These are phyloP conservation scores for Jimgerdemannia lactiflua DNA, from an alignment of 192 early-diverging fungal species.

Conservation along the genomic window DNA sequence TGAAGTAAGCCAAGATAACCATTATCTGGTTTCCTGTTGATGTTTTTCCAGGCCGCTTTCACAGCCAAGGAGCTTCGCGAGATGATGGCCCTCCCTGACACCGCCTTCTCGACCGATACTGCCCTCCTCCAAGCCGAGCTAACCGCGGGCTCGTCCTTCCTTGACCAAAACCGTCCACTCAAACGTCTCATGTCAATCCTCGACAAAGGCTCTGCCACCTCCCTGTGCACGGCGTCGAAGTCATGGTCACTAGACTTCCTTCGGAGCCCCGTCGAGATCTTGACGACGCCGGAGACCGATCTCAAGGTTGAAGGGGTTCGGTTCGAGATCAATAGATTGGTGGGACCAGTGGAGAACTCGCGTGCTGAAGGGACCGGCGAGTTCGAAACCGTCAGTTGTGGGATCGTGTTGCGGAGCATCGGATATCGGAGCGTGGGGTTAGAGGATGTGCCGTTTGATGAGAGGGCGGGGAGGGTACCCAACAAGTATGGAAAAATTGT, in stretches of 20 bases:
- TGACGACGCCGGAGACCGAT: neutral
- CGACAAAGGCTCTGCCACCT: conserved; percentile 42
- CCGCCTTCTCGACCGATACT: conserved; percentile 61
- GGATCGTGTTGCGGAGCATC: conserved; percentile 77
- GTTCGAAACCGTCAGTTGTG: conserved; percentile 54
- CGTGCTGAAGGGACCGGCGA: conserved; percentile 61
- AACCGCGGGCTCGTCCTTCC: conserved; percentile 23
- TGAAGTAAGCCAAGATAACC: neutral
- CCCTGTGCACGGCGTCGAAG: conserved; percentile 33
- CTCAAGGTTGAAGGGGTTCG: conserved; percentile 34
- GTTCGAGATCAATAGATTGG: conserved; percentile 67
- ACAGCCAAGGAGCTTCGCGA: conserved; percentile 97
- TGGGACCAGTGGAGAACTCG: conserved; percentile 52
- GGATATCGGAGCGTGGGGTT: conserved; percentile 81
- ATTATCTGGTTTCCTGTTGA: neutral
- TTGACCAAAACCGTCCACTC: conserved; percentile 58
- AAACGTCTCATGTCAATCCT: conserved; percentile 87
- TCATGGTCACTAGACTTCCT: conserved; percentile 76
- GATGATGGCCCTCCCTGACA: conserved; percentile 73
- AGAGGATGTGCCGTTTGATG: conserved; percentile 77
- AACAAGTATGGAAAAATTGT: conserved; percentile 71
- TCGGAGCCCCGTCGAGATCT: conserved; percentile 63
- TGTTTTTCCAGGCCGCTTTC: conserved; percentile 60
- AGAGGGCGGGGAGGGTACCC: conserved; percentile 59
- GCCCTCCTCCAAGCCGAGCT: conserved; percentile 54